These are phyloP conservation scores for Westerdykella aurantiaca DNA, from an alignment of 2,329 filamentous ascomycete genomes.

Conservation along the genomic window DNA sequence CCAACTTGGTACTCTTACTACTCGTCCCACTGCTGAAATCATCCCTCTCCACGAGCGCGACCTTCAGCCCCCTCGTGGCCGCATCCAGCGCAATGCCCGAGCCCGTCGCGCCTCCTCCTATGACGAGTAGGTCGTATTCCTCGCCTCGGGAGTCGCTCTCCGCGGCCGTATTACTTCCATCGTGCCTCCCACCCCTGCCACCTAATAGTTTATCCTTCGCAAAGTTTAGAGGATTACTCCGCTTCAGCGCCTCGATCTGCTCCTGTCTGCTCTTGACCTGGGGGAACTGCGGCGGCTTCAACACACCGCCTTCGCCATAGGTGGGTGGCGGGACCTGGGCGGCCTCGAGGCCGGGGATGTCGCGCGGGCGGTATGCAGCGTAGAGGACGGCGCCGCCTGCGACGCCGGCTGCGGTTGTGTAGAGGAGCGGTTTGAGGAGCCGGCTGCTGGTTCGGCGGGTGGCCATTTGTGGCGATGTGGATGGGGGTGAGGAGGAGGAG, in stretches of 20 bases:
- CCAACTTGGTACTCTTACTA: conserved; percentile 82
- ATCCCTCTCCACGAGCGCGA: conserved; percentile 75
- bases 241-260: conserved; percentile 57
- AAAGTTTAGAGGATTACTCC: conserved; percentile 41
- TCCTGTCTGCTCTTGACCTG: conserved; percentile 56
- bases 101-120: conserved; percentile 74
- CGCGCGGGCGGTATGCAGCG: conserved; percentile 61
- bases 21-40: conserved; percentile 78
- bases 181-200: conserved; percentile 13
- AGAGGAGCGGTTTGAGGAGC: conserved; percentile 54
- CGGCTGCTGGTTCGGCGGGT: conserved; percentile 35
- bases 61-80: conserved; percentile 69
- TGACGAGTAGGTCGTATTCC: conserved; percentile 68
- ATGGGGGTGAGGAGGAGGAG: not conserved
- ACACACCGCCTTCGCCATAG: conserved; percentile 62
- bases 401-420: conserved; percentile 51
- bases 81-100: conserved; percentile 77
- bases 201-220: conserved; percentile 2
- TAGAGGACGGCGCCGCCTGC: conserved; percentile 55
- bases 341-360: conserved; percentile 64
- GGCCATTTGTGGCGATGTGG: conserved; percentile 19
- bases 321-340: conserved; percentile 65
- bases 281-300: conserved; percentile 63
- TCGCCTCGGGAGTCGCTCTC: conserved; percentile 17
- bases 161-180: conserved; percentile 9